Evolutionary conservation across 305 asterid genomes (phyloP).

Genomic region (Plantago lanceolata): DNA sequence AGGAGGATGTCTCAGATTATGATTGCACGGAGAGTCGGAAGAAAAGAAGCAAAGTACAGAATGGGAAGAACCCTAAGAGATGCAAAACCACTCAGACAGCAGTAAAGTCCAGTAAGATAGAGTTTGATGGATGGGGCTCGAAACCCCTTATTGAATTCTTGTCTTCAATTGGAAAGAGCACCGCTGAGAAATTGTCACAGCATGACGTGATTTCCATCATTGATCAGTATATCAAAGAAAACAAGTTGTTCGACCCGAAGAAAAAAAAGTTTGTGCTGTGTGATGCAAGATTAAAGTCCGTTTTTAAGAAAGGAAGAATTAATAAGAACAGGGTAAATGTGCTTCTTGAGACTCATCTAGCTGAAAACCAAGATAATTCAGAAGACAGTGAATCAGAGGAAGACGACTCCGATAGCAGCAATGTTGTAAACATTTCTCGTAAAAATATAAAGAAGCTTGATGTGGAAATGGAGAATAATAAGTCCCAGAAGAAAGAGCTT

Average conservation of each 20-base stretch:
- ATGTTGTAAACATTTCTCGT: constrained; percentile 19
- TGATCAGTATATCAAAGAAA: constrained; percentile 44
- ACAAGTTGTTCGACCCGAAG: constrained; percentile 45
- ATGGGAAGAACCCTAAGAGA: constrained; percentile 31
- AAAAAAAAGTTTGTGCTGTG: too few species aligned
- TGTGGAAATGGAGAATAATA: constrained; percentile 33
- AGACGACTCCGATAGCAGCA: constrained; percentile 32
- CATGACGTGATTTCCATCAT: constrained; percentile 50
- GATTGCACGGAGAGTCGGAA: constrained; percentile 25
- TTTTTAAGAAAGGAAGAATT: constrained; percentile 46
- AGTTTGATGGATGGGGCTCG: constrained; percentile 79
- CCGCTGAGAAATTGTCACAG: constrained; percentile 42
- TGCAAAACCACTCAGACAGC: constrained; percentile 26
- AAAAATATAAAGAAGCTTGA: constrained; percentile 33
- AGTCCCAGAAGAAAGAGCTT: constrained; percentile 24
- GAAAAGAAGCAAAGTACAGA: constrained; percentile 26
- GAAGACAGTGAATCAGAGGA: constrained; percentile 49
- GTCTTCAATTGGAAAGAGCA: too few species aligned
- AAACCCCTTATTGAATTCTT: constrained; percentile 61
- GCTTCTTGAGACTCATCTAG: constrained; percentile 61
- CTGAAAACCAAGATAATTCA: constrained; percentile 46
- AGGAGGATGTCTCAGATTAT: constrained; percentile 44
- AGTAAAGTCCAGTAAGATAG: constrained; percentile 37
- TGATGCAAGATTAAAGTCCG: constrained; percentile 41
- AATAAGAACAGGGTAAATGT: constrained; percentile 42